Evolutionary conservation across 2,329 filamentous ascomycete species (phyloP).

Genomic region (Cytospora piceae): DNA sequence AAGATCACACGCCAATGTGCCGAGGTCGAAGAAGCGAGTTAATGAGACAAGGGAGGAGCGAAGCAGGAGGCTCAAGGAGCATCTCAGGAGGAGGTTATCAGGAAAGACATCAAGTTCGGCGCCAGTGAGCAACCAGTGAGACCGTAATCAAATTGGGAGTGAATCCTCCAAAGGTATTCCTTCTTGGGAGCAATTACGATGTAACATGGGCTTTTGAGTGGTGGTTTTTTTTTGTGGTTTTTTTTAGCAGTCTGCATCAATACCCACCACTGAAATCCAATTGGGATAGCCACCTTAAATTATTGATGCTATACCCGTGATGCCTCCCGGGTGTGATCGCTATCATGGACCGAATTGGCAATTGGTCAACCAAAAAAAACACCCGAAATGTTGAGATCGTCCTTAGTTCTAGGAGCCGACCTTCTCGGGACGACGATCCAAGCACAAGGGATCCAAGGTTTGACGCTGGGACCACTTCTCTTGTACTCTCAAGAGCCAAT

Average conservation of each 20-base stretch:
- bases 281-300: background rate
- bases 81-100: conserved; percentile 4
- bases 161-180: no score
- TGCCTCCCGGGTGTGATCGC: no score
- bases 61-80: conserved; percentile 19
- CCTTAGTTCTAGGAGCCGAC: background rate
- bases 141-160: background rate
- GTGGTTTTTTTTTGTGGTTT: no score
- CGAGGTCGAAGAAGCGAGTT: conserved; percentile 6
- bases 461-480: background rate
- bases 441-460: background rate
- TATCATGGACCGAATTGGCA: background rate
- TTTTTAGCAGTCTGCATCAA: background rate
- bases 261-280: background rate
- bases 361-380: background rate
- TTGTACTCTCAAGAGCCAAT: background rate
- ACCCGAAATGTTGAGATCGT: background rate
- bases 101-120: conserved; percentile 9
- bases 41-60: conserved; percentile 20
- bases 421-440: background rate
- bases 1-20: conserved; percentile 3
- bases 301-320: no score
- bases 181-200: no score
- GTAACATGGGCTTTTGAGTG: no score
- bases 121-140: conserved; percentile 10